These are phyloP conservation scores for Diatrype stigma DNA, from an alignment of 2,329 filamentous ascomycete genomes.

Conservation along the genomic window DNA sequence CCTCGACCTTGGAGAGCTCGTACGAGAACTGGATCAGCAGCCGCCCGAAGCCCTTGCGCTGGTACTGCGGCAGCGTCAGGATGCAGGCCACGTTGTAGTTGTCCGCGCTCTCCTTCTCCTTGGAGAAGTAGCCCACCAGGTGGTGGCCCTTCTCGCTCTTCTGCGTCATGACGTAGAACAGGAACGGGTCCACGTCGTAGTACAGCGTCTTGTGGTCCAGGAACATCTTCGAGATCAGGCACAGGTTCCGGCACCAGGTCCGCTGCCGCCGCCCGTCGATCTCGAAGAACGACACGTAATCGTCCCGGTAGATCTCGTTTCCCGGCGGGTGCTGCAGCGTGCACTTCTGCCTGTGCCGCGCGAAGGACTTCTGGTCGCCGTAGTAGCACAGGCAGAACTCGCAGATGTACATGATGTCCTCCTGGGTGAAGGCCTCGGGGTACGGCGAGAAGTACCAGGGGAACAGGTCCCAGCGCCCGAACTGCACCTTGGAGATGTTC, in stretches of 20 bases:
- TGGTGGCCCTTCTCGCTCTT: conserved; percentile 87
- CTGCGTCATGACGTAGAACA: conserved; percentile 97
- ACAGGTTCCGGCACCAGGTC: conserved; percentile 95
- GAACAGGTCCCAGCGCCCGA: conserved; percentile 86
- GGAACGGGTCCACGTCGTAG: conserved; percentile 98
- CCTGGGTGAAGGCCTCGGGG: conserved; percentile 80
- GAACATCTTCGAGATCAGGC: conserved; percentile 91
- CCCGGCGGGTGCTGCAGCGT: conserved; percentile 87
- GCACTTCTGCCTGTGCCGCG: conserved; percentile 84
- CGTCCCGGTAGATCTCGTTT: conserved; percentile 97
- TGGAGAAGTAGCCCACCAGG: conserved; percentile 98
- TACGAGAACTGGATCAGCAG: conserved; percentile 97
- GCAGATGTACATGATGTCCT: conserved; percentile 91
- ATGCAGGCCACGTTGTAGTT: conserved; percentile 99
- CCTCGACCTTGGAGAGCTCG: conserved; percentile 91
- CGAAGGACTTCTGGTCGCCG: conserved; percentile 75
- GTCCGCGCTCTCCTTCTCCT: conserved; percentile 95
- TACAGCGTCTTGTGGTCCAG: conserved; percentile 95
- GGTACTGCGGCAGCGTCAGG: conserved; percentile 90
- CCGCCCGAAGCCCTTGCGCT: conserved; percentile 88
- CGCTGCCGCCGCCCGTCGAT: conserved; percentile 92
- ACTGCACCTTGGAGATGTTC: conserved; percentile 91
- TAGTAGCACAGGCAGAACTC: conserved; percentile 96
- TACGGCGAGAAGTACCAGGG: conserved; percentile 99
- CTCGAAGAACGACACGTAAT: conserved; percentile 92